phyloP scores from a whole-genome alignment of 2,329 filamentous ascomycete genomes.

The Daldinia sp. region DNA sequence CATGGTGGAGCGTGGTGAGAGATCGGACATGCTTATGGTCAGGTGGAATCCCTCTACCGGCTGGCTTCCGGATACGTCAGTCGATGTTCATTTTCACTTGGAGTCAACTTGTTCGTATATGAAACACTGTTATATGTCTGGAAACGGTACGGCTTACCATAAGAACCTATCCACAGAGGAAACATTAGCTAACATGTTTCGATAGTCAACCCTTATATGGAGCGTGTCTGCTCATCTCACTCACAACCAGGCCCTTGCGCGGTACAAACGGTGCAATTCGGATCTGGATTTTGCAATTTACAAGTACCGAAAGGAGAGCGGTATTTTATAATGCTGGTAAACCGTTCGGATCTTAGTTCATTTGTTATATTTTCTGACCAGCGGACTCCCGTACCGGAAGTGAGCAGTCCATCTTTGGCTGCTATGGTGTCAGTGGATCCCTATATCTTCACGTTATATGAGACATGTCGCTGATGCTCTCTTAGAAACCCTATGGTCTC shows the following conservation, averaged over 20 bases:
- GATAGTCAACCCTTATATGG: not conserved
- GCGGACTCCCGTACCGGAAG: not conserved
- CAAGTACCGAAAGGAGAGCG: conserved; percentile 8
- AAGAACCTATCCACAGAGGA: not conserved
- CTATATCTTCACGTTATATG: not conserved
- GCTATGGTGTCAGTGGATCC: not conserved
- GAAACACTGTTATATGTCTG: not conserved
- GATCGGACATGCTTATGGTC: not conserved
- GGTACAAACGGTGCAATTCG: not conserved
- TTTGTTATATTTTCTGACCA: conserved; percentile 1
- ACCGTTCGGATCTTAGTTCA: conserved; percentile 17
- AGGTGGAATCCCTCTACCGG: conserved; percentile 20
- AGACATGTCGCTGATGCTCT: not conserved
- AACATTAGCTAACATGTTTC: not conserved
- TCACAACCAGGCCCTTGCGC: not conserved
- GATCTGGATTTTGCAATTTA: not conserved
- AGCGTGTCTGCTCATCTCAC: not conserved
- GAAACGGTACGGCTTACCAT: not conserved
- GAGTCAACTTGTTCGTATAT: conserved; percentile 18
- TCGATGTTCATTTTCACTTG: conserved; percentile 22
- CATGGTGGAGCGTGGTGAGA: not conserved
- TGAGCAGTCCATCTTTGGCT: not conserved
- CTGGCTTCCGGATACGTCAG: conserved; percentile 5
- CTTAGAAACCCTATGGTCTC: not conserved
- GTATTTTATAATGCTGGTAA: conserved; percentile 21